Base-by-base conservation (phyloP, 208 protist genomes). In the Crithidia expoeki region DNA sequence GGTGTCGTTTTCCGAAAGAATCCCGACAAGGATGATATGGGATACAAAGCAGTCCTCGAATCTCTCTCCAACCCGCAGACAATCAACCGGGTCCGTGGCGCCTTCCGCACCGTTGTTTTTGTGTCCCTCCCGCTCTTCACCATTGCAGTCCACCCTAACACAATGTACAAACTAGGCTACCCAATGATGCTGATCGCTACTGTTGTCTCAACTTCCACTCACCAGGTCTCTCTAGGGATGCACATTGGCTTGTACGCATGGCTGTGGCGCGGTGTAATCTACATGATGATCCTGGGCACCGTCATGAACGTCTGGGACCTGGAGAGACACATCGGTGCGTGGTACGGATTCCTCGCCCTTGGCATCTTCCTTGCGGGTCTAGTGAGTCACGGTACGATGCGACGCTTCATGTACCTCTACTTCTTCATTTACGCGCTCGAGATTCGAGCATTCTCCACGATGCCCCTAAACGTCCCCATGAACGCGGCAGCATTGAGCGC, bases 331-430 rank as follows among this genome's bases (percentile, higher is more conserved):
- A 52, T 42, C 0, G 63, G 60, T 11, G 63, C 56, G 14, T 74
- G 60, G 60, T 70, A 51, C 33, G 66, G 68, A 6, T 21, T 67
- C 36, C 51, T 64, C 25, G 57, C 68, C 2, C 30, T 66, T 4
- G 66, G 42, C 36, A 59, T 68, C 49, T 80, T 71, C 42, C 14
- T 46, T 1, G 46, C 52, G 11, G 42, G 58, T 38, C 36, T 71
- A 3, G 46, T 55, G 55, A 74, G 58, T 32, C 59, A 80, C 62
- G 64, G 66, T 33, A 75, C 65, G 32, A 74, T 75, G 21, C 74
- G 74, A 17, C 66, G 68, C 56, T 80, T 80, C 74, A 65, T 80
- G 68, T 58, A 68, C 27, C 62, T 80, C 38, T 80, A 80, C 62
- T 65, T 68, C 16, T 68, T 75, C 27, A 27, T 80, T 19, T 80